Evolutionary conservation across 768 basidiomycete genomes (phyloP), one percentile per base, ranked within the genome.

Genomic region (Macrolepiota albuminosa): DNA sequence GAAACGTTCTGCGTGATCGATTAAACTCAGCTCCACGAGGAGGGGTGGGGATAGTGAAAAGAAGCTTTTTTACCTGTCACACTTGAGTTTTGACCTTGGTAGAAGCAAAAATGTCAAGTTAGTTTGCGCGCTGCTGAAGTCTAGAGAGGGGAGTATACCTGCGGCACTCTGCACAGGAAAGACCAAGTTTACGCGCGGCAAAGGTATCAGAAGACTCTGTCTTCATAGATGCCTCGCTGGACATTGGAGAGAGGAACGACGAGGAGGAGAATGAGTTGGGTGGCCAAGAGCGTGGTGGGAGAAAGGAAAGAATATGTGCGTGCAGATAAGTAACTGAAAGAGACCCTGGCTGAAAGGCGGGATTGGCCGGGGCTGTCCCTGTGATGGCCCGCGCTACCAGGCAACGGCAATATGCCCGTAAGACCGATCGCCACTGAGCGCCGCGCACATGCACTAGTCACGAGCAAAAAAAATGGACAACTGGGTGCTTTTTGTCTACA

Each of bases 81-180:
- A 84, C 68, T 80, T 83, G 46, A 84, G 71, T 68, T 84, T 84
- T 26, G 82, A 82, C 63, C 82, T 76, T 33, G 46, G 59, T 14
- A 57, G 45, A 54, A 55, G 51, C 34, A 48, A 21, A 21, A 21
- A 21, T 21, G 21, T 21, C 21, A 34, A 34, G 50, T 21, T 36
- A 29, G 47, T 42, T 26, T 53, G 36, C 43, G 24, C n/a, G 55
- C 18, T 45, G 36, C 14, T 37, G n/a, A 34, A 48, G 36, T 45
- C 37, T n/a, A n/a, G 14, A 36, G 29, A 50, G 21, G 58, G 37
- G 36, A 29, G 48, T 69, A 14, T 54, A 80, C 81, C 81, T 72
- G 43, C 81, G 75, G 64, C 82, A 83, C 65, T 83, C 82, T 48
- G 81, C 80, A 62, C 82, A 83, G 18, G 81, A 81, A 29, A 81